Base-by-base conservation (phyloP, 306 rosid species). In the Adenanthera pavonina region DNA sequence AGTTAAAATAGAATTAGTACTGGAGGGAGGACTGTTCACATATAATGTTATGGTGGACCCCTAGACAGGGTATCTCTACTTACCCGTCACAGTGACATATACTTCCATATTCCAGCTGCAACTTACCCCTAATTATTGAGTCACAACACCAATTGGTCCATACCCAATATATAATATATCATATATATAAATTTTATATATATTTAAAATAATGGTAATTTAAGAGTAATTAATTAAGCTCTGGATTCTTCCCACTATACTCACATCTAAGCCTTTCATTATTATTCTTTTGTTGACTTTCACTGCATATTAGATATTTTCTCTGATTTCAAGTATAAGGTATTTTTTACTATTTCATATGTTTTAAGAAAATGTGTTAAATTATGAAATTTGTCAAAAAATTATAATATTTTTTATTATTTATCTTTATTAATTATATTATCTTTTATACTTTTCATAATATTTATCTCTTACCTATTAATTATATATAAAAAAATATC, bases 91-190 rank as follows among this genome's bases (percentile, higher is more conserved):
- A 69, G 41, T 30, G 56, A 20, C 52, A 46, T 3, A 70, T 70
- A 47, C 75, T 70, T 70, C 75, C 75, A 46, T 3, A 47, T 70
- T 70, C 75, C 43, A 70, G 1, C 40, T 2, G 35, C 64, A 54
- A 54, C 4, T 14, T 12, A 51, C 0, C 6, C 8, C 46, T 41
- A 4, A 25, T 25, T 25, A 25, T 25, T n/a, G 35, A 19, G 64
- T 57, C 13, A 19, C 25, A 59, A 59, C 65, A 3, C 65, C 65
- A 20, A 19, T 69, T 69, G 53, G 53, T 69, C 73, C 73, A 69
- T 69, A 43, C 19, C 6, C 20, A 3, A 10, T 11, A 3, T 60
- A n/a, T 54, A 6, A 17, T 54, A 16, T 6, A 53, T 25, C 30
- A 25, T 25, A 25, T 25, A 25, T 25, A 1, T 25, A 25, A 25